Percentiles rank a stretch among this genome's conserved stretches.
These are phyloP conservation scores for Diplocarpon mali DNA, from an alignment of 2,329 filamentous ascomycete species.

Conservation along the genomic window DNA sequence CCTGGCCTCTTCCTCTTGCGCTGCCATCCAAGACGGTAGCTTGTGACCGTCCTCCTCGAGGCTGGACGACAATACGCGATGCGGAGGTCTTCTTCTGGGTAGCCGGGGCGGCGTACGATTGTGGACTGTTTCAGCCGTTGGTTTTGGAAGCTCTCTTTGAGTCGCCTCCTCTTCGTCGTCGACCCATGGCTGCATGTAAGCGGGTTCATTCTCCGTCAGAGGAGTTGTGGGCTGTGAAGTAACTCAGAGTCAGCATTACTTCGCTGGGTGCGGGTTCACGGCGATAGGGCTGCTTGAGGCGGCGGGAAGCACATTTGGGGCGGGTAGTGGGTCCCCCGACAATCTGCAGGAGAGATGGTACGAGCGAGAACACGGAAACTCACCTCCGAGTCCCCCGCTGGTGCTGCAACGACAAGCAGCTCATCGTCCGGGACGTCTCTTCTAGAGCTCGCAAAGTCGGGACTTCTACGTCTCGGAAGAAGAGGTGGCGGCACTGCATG, in stretches of 20 bases:
- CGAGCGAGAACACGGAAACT: too few species aligned
- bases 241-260: too few species aligned
- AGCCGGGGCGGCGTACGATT: conserved; percentile 14
- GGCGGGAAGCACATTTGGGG: too few species aligned
- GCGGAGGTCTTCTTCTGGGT: conserved; percentile 18
- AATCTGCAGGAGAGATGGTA: too few species aligned
- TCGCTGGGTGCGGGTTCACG: too few species aligned
- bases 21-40: conserved; percentile 26
- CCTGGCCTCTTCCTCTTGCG: conserved; percentile 28
- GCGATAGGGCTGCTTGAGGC: too few species aligned
- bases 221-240: too few species aligned
- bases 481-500: conserved; percentile 34
- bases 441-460: conserved; percentile 28
- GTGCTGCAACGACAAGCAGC: conserved; percentile 54
- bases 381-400: conserved; percentile 47
- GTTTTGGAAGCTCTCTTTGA: conserved; percentile 5
- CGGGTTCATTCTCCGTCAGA: conserved; percentile 25
- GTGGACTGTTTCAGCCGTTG: background rate
- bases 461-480: conserved; percentile 31
- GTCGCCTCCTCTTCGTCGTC: conserved; percentile 27
- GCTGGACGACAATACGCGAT: conserved; percentile 21
- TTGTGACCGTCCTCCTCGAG: conserved; percentile 26
- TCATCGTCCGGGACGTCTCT: conserved; percentile 35
- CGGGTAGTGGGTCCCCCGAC: too few species aligned
- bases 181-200: conserved; percentile 27